Evolutionary conservation across 179 eudicot genomes (phyloP), one percentile per base, ranked within the genome.

Genomic region (Gypsophila paniculata): DNA sequence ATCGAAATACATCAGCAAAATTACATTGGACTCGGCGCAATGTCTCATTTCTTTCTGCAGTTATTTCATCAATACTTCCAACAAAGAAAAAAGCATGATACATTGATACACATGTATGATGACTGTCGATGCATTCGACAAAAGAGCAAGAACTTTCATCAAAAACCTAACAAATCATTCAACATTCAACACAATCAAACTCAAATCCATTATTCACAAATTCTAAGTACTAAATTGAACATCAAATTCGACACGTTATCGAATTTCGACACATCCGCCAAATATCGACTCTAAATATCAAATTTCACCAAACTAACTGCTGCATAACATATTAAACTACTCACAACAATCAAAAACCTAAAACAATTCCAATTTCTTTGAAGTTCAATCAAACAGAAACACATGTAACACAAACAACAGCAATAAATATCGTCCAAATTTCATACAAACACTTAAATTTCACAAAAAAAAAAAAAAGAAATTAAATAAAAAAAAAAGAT

Each of bases 341-440:
- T 3, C 49, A 44, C 49, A 66, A 25, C 8, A 66, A 1, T 6
- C 21, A 26, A 67, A 67, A 67, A 55, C 71, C 71, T 67, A 67
- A 67, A 23, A 46, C 17, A 46, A 46, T 14, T 23, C 19, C 1
- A 67, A 46, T 5, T 13, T 34, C 19, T 2, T 67, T 8, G 15
- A 25, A 48, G 1, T 46, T 67, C 9, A 34, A 67, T 49, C 39
- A 67, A 3, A 6, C 34, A 14, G n/a, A 34, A 70, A 14, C 73
- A 46, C 9, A 46, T 11, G 14, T 46, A 46, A 6, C 52, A 10
- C 52, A 46, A 46, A 46, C 15, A 46, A 46, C 52, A 6, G 1
- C 14, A 10, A 68, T 19, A 14, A 7, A 0, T 46, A 18, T 25
- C 38, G 17, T 11, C 4, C 11, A 18, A 46, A 46, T 46, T 59